Evolutionary conservation across 2,329 filamentous ascomycete species (phyloP).

Genomic region (Neurospora sp.): DNA sequence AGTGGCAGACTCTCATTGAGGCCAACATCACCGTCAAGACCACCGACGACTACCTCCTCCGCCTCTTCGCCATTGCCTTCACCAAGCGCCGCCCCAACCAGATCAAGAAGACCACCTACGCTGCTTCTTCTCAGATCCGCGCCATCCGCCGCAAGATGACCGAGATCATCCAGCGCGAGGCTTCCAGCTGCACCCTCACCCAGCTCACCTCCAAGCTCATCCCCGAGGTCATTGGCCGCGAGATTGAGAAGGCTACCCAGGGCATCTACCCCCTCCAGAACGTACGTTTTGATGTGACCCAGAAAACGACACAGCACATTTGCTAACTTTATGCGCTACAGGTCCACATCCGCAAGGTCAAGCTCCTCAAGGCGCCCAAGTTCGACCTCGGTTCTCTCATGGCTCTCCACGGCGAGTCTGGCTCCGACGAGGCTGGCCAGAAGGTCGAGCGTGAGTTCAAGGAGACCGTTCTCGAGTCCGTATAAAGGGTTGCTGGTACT

Average conservation of each 20-base stretch:
- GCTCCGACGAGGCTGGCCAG: slow-evolving; percentile 90
- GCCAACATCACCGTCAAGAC: slow-evolving; percentile 99
- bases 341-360: slow-evolving; percentile 99
- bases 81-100: slow-evolving; percentile 99
- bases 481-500: slow-evolving; percentile 55
- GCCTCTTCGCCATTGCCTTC: slow-evolving; percentile 98
- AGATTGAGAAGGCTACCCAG: slow-evolving; percentile 99
- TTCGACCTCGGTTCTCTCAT: slow-evolving; percentile 97
- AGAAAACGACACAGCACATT: not conserved
- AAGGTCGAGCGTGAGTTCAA: slow-evolving; percentile 99
- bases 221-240: slow-evolving; percentile 96
- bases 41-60: slow-evolving; percentile 98
- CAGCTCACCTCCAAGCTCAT: slow-evolving; percentile 99
- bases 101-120: slow-evolving; percentile 99
- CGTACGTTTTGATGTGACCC: slow-evolving; percentile 44
- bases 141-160: slow-evolving; percentile 99
- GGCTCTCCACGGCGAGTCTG: slow-evolving; percentile 94
- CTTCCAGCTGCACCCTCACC: slow-evolving; percentile 83
- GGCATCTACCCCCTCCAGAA: slow-evolving; percentile 99
- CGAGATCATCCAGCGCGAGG: slow-evolving; percentile 97
- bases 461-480: slow-evolving; percentile 88
- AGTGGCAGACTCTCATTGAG: slow-evolving; percentile 99
- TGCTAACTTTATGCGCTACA: slow-evolving; percentile 29
- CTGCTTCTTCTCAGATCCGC: slow-evolving; percentile 91
- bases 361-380: slow-evolving; percentile 97